A percentile compares a stretch with the other conserved stretches of the same genome.
These are phyloP conservation scores for Aureobasidium melanogenum DNA, from an alignment of 2,329 filamentous ascomycete genomes.

Conservation along the genomic window DNA sequence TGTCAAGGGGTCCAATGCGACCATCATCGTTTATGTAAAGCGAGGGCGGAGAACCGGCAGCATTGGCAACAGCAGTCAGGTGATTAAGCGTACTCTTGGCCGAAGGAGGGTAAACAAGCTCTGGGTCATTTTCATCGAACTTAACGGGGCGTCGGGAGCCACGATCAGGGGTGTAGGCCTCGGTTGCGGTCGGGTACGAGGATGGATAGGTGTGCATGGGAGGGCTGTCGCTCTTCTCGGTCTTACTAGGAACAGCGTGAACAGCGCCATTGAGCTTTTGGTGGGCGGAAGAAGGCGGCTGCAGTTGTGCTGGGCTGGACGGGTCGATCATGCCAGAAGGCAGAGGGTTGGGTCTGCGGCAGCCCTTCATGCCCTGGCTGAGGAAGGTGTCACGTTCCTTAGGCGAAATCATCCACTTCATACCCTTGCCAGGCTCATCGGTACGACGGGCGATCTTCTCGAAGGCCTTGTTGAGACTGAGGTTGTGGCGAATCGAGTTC, in stretches of 20 bases:
- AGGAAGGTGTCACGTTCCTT: conserved; percentile 82
- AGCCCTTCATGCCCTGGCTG: conserved; percentile 49
- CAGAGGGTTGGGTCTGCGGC: conserved; percentile 27
- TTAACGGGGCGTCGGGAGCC: conserved; percentile 36
- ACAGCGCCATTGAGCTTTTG: conserved; percentile 9
- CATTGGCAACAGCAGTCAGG: conserved; percentile 27
- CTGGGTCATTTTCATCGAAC: conserved; percentile 16
- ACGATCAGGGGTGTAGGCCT: conserved; percentile 47
- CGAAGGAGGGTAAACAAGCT: conserved; percentile 18
- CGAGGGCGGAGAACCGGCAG: conserved; percentile 28
- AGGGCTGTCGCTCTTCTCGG: conserved; percentile 28
- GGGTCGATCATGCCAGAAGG: conserved; percentile 21
- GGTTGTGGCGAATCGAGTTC: conserved; percentile 95
- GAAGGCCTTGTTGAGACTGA: conserved; percentile 91
- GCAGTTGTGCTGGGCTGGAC: conserved; percentile 32
- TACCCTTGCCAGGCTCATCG: conserved; percentile 94
- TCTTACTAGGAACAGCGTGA: conserved; percentile 14
- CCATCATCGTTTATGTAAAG: conserved; percentile 29
- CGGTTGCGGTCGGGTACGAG: conserved; percentile 39
- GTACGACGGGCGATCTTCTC: conserved; percentile 86
- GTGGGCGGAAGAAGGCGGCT: conserved; percentile 43
- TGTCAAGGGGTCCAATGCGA: conserved; percentile 26
- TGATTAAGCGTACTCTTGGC: conserved; percentile 20
- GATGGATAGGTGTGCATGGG: conserved; percentile 29
- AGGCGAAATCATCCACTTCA: conserved; percentile 94